Conservation (phyloP, 257 asterid genomes). For the Galeopsis tetrahit region DNA sequence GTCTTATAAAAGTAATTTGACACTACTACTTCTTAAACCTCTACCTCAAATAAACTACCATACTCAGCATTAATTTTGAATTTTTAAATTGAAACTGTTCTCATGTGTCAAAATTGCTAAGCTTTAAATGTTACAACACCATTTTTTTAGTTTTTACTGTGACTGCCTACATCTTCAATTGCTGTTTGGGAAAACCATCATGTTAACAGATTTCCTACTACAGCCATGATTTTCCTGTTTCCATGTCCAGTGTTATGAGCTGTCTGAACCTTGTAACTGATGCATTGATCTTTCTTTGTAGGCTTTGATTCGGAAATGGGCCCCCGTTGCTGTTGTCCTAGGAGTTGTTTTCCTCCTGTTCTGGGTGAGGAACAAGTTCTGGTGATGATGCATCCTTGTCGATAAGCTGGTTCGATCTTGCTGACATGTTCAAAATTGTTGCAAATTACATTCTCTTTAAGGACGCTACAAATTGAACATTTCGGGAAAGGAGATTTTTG, state of each 20-base stretch:
- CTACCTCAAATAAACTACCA: neutral
- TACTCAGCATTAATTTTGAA: neutral
- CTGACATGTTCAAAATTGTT: conserved; percentile 18
- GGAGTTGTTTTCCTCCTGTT: conserved; percentile 85
- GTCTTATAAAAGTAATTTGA: neutral
- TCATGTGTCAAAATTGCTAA: neutral
- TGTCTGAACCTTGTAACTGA: neutral
- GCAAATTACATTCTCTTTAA: neutral
- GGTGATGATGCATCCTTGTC: conserved; percentile 58
- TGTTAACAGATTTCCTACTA: neutral
- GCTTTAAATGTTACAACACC: neutral
- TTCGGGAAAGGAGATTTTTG: conserved; percentile 22
- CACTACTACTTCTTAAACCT: neutral
- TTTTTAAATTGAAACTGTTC: neutral
- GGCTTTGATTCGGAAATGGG: conserved; percentile 97
- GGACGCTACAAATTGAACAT: conserved; percentile 19
- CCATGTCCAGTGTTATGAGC: conserved; percentile 1
- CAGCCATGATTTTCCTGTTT: neutral
- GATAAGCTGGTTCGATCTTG: conserved; percentile 27
- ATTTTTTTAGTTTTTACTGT: neutral
- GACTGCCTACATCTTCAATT: neutral
- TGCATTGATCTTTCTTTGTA: conserved; percentile 34
- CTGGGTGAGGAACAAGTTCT: conserved; percentile 81
- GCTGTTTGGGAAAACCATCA: conserved; percentile 19
- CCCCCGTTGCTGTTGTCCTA: conserved; percentile 88